Conservation (phyloP, 2,329 filamentous ascomycete species). For the Tolypocladium sp. region DNA sequence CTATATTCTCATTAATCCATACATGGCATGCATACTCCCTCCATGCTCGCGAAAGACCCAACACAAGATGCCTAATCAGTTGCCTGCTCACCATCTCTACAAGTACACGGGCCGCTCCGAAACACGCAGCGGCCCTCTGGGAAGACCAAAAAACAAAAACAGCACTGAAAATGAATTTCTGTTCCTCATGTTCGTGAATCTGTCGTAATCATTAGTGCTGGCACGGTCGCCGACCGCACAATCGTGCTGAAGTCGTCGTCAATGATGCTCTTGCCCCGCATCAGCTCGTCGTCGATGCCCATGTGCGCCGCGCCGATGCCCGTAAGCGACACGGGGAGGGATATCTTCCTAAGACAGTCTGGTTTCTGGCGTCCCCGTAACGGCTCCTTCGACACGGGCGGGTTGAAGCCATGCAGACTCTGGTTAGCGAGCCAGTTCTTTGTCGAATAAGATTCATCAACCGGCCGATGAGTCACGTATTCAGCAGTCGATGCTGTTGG, state of each 20-base stretch:
- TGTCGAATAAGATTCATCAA: neutral
- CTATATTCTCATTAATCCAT: neutral
- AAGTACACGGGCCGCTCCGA: neutral
- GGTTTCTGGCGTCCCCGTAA: neutral
- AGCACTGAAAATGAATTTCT: neutral
- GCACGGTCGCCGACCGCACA: conserved; percentile 7
- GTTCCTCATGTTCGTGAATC: conserved; percentile 3
- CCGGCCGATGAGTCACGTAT: neutral
- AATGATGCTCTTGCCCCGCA: conserved; percentile 7
- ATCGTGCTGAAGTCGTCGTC: conserved; percentile 9
- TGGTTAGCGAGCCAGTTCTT: neutral
- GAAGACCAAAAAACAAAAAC: neutral
- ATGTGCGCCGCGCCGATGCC: conserved; percentile 15
- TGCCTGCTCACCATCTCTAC: neutral
- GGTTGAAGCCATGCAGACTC: neutral
- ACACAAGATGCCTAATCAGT: neutral
- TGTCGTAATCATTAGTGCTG: conserved; percentile 11
- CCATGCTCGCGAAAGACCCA: neutral
- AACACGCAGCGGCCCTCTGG: neutral
- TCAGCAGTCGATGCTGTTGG: neutral
- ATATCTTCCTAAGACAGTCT: neutral
- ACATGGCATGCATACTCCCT: neutral
- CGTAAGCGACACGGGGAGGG: conserved; percentile 10
- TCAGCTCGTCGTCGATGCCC: conserved; percentile 8
- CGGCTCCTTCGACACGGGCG: neutral